Percentiles rank a stretch among this genome's conserved stretches.
Evolutionary conservation across 805 yeast genomes (phyloP).

Genomic region (Saturnispora galanensis): DNA sequence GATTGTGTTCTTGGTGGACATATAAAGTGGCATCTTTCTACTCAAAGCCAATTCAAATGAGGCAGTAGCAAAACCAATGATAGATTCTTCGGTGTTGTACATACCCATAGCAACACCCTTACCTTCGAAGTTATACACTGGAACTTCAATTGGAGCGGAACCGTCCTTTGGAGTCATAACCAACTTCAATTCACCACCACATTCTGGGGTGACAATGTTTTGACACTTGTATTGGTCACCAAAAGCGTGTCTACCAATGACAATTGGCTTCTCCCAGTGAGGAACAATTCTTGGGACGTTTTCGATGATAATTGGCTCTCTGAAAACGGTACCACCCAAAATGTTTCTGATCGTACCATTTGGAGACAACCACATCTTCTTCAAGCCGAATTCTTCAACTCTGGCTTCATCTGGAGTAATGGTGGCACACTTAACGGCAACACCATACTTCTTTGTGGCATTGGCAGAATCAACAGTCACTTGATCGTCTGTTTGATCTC

Average conservation of each 20-base stretch:
- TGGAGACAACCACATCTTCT: slow-evolving; percentile 97
- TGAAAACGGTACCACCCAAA: slow-evolving; percentile 91
- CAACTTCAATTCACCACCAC: slow-evolving; percentile 70
- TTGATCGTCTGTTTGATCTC: slow-evolving; percentile 82
- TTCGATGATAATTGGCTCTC: slow-evolving; percentile 86
- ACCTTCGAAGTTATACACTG: slow-evolving; percentile 59
- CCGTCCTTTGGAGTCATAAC: slow-evolving; percentile 68
- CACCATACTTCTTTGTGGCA: slow-evolving; percentile 81
- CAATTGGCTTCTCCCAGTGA: slow-evolving; percentile 90
- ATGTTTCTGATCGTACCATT: slow-evolving; percentile 96
- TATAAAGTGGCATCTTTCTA: slow-evolving; percentile 68
- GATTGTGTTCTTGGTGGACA: slow-evolving; percentile 92
- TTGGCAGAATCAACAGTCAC: slow-evolving; percentile 85
- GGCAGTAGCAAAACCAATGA: slow-evolving; percentile 83
- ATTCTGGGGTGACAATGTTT: slow-evolving; percentile 64
- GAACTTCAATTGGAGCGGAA: slow-evolving; percentile 40
- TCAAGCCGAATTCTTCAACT: slow-evolving; percentile 79
- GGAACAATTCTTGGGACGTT: slow-evolving; percentile 86
- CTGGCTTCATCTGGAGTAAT: slow-evolving; percentile 98
- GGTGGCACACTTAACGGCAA: slow-evolving; percentile 95
- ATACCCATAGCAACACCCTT: slow-evolving; percentile 83
- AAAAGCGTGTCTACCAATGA: slow-evolving; percentile 94
- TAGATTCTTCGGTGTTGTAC: slow-evolving; percentile 94
- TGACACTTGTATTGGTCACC: slow-evolving; percentile 97
- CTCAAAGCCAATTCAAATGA: slow-evolving; percentile 82